Evolutionary conservation across 306 rosid genomes (phyloP), one percentile per base, ranked within the genome.

Genomic region (Mimosa pudica): DNA sequence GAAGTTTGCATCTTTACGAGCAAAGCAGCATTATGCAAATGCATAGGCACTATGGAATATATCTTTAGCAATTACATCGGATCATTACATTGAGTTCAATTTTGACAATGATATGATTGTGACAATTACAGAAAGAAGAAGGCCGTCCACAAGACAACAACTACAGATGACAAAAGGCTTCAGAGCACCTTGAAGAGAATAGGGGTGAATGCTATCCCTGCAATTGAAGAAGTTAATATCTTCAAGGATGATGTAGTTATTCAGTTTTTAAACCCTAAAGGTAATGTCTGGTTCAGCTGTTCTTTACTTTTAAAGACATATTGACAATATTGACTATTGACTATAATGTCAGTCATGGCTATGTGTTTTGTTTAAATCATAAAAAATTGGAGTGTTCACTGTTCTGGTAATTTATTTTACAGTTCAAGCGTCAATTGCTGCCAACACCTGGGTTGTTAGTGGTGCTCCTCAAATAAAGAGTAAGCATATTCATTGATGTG

Each of bases 341-440:
- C 32, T 35, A 4, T 32, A 30, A 32, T 84, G 49, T 16, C 52
- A 47, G 11, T 47, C 11, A 8, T 12, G 1, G 52, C 12, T 47
- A 11, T 47, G 52, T 1, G 10, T 47, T 47, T 47, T 47, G 48
- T 45, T 47, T 47, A 47, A 38, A 38, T 38, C 52, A 1, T 36
- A 9, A 38, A 35, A 44, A 64, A 13, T 36, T 79, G 30, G 41
- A 62, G 68, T 62, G 6, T 62, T 73, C 14, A 70, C n/a, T 30
- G 4, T 24, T 18, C 32, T 84, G 44, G 13, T 33, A 45, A 48
- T 60, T 18, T 70, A 24, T 81, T 58, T 84, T 84, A 38, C 94
- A 95, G 99, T 95, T 84, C 99, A 95, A 91, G 99, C 99, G 58
- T 95, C 98, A 13, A 91, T 91, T 83, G 98, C 97, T 84, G 98